Conservation (phyloP, 352 stramenopile species). For the Lagenidium giganteum region DNA sequence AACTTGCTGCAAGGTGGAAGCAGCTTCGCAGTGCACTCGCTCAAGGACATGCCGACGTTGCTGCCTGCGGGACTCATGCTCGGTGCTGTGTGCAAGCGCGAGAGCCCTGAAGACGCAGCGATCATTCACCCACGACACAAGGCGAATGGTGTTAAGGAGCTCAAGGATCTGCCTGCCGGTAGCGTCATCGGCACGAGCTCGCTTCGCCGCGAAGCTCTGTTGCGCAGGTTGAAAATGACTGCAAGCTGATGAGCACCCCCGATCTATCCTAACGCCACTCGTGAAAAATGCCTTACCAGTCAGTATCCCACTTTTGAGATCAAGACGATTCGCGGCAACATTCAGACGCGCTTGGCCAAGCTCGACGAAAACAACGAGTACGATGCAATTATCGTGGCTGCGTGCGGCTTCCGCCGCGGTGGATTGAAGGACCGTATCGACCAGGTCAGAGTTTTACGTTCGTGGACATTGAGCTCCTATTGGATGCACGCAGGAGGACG, state of each 20-base stretch:
- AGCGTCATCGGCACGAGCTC: conserved; percentile 83
- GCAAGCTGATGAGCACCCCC: background rate
- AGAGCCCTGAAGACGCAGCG: conserved; percentile 76
- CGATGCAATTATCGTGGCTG: conserved; percentile 84
- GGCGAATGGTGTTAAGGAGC: conserved; percentile 40
- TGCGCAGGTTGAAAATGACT: conserved; percentile 19
- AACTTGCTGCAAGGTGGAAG: conserved; percentile 53
- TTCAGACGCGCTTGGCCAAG: conserved; percentile 84
- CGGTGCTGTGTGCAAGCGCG: conserved; percentile 74
- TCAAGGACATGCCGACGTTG: conserved; percentile 88
- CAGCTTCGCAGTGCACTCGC: conserved; percentile 84
- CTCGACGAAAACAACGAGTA: conserved; percentile 81
- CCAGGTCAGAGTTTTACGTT: conserved; percentile 33
- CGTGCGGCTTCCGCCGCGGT: conserved; percentile 74
- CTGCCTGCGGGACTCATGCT: conserved; percentile 77
- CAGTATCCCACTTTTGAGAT: conserved; percentile 71
- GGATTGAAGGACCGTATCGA: conserved; percentile 70
- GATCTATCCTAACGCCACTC: no score
- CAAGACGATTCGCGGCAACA: conserved; percentile 85
- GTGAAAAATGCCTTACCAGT: conserved; percentile 19
- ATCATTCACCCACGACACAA: conserved; percentile 86
- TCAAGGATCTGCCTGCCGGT: conserved; percentile 56
- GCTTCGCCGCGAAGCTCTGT: conserved; percentile 72
- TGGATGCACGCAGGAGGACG: background rate
- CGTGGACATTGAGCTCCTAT: background rate